Evolutionary conservation across 805 yeast species (phyloP), one percentile per base, ranked within the genome.

Genomic region (Teunomyces gatunensis): DNA sequence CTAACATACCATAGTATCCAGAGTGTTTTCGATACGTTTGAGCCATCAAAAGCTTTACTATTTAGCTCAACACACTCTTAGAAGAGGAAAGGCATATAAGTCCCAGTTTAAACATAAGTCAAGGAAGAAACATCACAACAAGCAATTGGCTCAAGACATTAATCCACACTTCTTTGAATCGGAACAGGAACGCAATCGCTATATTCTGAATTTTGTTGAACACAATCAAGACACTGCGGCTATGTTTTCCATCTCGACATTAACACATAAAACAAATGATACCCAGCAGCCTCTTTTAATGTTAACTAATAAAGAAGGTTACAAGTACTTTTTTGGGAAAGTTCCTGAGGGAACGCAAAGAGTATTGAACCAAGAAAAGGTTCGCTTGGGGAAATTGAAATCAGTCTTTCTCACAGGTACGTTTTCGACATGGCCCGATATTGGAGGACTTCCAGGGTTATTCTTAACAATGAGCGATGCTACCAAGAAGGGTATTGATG

Each of bases 401-500:
- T 79, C 82, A 32, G 69, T 92, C 3, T 91, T 88, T 57, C 59
- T 94, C 4, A 83, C 96, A 0, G 99, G 99, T 2, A 71, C 70
- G n/a, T 51, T 87, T 9, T 52, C 61, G 17, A 65, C 77, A 46
- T 92, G 97, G 97, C 63, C 77, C 5, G 75, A 84, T n/a, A 68
- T 89, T 2, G 89, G 96, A n/a, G 99, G 99, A 0, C 65, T 92
- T 5, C 97, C 98, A 0, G 99, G 99, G 0, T 68, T 89, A 57
- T 79, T 92, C 42, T 68, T 92, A 44, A 89, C 97, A 0, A 73
- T 87, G 11, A 83, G 88, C 47, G 97, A 89, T 55, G 87, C 89
- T 55, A 90, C 89, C 1, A 74, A 77, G 51, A 76, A 78, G 42
- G 73, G 73, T 5, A 61, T 87, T 33, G 75, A 74, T n/a, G 67